Percentiles rank a stretch among this genome's conserved stretches.
Evolutionary conservation across 2,329 filamentous ascomycete species (phyloP).

Genomic region (Alternaria burnsii): DNA sequence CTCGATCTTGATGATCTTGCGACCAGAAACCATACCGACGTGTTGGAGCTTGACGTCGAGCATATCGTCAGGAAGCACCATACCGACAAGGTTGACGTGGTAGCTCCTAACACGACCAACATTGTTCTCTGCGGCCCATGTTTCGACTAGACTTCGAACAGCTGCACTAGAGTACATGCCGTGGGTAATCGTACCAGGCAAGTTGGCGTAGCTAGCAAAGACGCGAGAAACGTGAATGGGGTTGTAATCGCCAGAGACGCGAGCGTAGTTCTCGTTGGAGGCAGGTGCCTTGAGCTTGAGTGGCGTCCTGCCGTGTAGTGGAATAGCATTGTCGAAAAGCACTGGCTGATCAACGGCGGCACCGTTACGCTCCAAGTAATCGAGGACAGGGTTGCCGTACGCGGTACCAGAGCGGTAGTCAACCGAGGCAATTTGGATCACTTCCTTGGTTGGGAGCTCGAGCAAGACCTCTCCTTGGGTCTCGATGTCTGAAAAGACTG

Average conservation of each 20-base stretch:
- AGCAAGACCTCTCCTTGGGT: slow-evolving; percentile 92
- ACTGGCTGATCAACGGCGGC: slow-evolving; percentile 94
- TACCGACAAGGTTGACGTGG: slow-evolving; percentile 95
- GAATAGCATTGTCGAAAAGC: slow-evolving; percentile 97
- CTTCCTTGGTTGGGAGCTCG: slow-evolving; percentile 94
- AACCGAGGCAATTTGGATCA: slow-evolving; percentile 96
- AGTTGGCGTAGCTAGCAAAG: slow-evolving; percentile 93
- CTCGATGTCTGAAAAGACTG: slow-evolving; percentile 88
- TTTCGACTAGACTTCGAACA: slow-evolving; percentile 94
- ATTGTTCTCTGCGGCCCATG: slow-evolving; percentile 99
- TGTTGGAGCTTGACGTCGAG: slow-evolving; percentile 96
- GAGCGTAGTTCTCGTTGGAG: slow-evolving; percentile 97
- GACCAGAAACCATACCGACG: slow-evolving; percentile 95
- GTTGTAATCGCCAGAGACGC: slow-evolving; percentile 98
- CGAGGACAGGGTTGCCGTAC: slow-evolving; percentile 94
- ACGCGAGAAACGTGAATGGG: slow-evolving; percentile 98
- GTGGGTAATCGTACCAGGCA: slow-evolving; percentile 97
- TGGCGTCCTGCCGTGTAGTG: slow-evolving; percentile 89
- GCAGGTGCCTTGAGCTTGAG: slow-evolving; percentile 89
- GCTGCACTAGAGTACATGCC: slow-evolving; percentile 99
- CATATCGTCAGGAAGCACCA: slow-evolving; percentile 97
- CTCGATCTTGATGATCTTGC: slow-evolving; percentile 99
- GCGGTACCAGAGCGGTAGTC: slow-evolving; percentile 92
- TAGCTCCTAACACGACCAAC: slow-evolving; percentile 96
- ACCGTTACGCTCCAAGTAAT: slow-evolving; percentile 92